Conservation (phyloP, 805 yeast species). For the Ogataea siamensis region DNA sequence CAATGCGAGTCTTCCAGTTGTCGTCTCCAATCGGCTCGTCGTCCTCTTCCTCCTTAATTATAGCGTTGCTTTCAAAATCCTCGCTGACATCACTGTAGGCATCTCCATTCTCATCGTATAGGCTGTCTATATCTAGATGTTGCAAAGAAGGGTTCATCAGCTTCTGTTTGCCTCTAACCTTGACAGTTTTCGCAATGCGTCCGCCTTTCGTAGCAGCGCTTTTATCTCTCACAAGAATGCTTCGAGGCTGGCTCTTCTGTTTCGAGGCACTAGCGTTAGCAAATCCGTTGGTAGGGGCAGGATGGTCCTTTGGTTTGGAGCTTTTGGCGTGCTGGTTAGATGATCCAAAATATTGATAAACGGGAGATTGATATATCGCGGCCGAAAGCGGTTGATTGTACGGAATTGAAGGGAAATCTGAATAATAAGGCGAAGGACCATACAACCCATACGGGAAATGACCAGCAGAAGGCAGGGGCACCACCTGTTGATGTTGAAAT, state of each 20-base stretch:
- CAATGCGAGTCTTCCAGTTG: constrained; percentile 8
- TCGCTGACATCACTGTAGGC: constrained; percentile 19
- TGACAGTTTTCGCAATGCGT: constrained; percentile 17
- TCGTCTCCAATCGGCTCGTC: constrained; percentile 3
- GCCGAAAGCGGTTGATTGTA: constrained; percentile 16
- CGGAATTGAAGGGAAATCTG: constrained; percentile 18
- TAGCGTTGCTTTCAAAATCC: constrained; percentile 38
- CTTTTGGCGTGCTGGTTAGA: constrained; percentile 5
- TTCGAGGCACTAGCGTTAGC: constrained; percentile 5
- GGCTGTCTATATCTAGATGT: constrained; percentile 24
- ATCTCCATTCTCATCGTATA: constrained; percentile 22
- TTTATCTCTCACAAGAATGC: constrained; percentile 19
- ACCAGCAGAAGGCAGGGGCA: constrained; percentile 19
- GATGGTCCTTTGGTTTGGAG: constrained; percentile 1
- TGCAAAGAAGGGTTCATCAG: constrained; percentile 27
- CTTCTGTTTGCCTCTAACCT: constrained; percentile 22
- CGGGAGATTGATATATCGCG: constrained; percentile 17
- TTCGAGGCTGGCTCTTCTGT: constrained; percentile 13
- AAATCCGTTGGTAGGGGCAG: background rate
- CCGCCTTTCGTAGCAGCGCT: constrained; percentile 13
- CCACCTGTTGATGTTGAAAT: constrained; percentile 15
- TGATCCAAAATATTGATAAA: constrained; percentile 12
- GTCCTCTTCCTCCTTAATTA: constrained; percentile 35
- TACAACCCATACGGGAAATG: constrained; percentile 23
- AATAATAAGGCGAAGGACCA: constrained; percentile 23